phyloP scores from a whole-genome alignment of 1,284 basidiomycete species.

The Vanrija humicola region DNA sequence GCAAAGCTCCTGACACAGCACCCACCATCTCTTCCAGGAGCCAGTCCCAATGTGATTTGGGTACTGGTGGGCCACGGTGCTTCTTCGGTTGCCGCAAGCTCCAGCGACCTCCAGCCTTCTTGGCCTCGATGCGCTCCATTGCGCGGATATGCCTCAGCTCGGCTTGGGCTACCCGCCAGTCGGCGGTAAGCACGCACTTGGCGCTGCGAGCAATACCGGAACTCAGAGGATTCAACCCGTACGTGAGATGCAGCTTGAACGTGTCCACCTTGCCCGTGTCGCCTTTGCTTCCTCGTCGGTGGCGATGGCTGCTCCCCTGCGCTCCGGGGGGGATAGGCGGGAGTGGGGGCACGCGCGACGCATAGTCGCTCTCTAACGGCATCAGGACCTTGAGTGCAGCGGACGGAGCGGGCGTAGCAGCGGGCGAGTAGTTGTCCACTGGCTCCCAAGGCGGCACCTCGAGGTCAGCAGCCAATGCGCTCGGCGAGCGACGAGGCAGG shows the following conservation, averaged over 20 bases:
- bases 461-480: slow-evolving; percentile 8
- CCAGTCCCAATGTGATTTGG: slow-evolving; percentile 93
- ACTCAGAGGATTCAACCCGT: slow-evolving; percentile 36
- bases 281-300: slow-evolving; percentile 24
- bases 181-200: slow-evolving; percentile 41
- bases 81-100: slow-evolving; percentile 94
- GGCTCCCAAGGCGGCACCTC: slow-evolving; percentile 36
- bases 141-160: slow-evolving; percentile 73
- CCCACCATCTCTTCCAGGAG: slow-evolving; percentile 92
- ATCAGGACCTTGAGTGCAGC: slow-evolving; percentile 28
- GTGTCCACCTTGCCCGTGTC: slow-evolving; percentile 29
- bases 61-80: slow-evolving; percentile 72
- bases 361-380: slow-evolving; percentile 35
- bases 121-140: slow-evolving; percentile 76
- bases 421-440: slow-evolving; percentile 35
- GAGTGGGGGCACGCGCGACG: slow-evolving; percentile 29
- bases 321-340: slow-evolving; percentile 27
- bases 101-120: slow-evolving; percentile 82
- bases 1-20: slow-evolving; percentile 4
- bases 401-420: slow-evolving; percentile 12
- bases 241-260: slow-evolving; percentile 31
- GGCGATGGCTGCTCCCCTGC: slow-evolving; percentile 9
- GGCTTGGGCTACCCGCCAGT: slow-evolving; percentile 58
- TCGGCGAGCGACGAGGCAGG: slow-evolving; percentile 7
- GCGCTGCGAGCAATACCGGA: slow-evolving; percentile 30